A percentile compares a stretch with the other conserved stretches of the same genome.
Conservation (phyloP, 495 filamentous ascomycete genomes). For the Peziza echinospora region DNA sequence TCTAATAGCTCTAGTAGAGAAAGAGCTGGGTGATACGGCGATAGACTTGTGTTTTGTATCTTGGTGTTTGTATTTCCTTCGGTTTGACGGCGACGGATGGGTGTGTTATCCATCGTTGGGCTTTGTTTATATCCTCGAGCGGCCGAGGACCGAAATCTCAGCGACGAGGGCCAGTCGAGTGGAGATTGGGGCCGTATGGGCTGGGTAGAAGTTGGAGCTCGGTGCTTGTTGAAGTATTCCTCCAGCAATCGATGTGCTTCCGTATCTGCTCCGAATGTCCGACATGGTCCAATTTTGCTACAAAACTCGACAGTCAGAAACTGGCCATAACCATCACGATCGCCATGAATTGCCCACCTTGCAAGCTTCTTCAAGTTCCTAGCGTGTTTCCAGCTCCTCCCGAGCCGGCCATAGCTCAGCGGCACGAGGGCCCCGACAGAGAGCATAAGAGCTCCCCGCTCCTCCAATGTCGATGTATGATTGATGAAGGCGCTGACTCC, state of each 20-base stretch:
- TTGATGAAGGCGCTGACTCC: conserved; percentile 88
- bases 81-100: too few species aligned
- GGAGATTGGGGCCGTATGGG: conserved; percentile 35
- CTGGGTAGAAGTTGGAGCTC: conserved; percentile 27
- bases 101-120: conserved; percentile 7
- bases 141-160: conserved; percentile 25
- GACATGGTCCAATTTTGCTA: conserved; percentile 20
- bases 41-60: conserved; percentile 32
- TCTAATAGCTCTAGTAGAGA: conserved; percentile 57
- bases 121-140: conserved; percentile 10
- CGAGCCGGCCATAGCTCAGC: conserved; percentile 64
- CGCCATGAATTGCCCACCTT: too few species aligned
- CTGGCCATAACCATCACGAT: too few species aligned
- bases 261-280: conserved; percentile 31
- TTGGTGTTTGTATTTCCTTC: too few species aligned
- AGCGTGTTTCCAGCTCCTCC: conserved; percentile 77
- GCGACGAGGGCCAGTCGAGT: conserved; percentile 29
- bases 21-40: conserved; percentile 64
- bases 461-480: conserved; percentile 44
- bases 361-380: conserved; percentile 53
- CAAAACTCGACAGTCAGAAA: too few species aligned
- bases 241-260: conserved; percentile 40
- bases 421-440: conserved; percentile 77
- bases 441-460: conserved; percentile 79
- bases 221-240: conserved; percentile 56